phyloP scores from a whole-genome alignment of 441 rosid genomes.

The Mallotus japonicus region DNA sequence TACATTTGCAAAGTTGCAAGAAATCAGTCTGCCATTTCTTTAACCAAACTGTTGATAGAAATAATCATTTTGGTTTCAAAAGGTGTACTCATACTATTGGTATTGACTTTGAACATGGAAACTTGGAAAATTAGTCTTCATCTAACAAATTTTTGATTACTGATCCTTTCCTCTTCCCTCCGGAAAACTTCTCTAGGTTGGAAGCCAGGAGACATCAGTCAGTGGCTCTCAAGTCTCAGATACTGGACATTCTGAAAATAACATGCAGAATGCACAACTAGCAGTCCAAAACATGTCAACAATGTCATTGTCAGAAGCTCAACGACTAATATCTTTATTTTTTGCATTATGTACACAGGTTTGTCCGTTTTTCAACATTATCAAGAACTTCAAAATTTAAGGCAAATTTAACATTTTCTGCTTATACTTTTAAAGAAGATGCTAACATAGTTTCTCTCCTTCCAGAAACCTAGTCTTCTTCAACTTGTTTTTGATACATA shows the following conservation, averaged over 20 bases:
- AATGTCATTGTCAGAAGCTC: slow-evolving; percentile 76
- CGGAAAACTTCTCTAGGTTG: slow-evolving; percentile 45
- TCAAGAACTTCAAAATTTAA: slow-evolving; percentile 16
- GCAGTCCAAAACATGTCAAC: slow-evolving; percentile 45
- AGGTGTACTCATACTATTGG: background rate
- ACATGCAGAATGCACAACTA: slow-evolving; percentile 40
- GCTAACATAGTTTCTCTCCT: slow-evolving; percentile 31
- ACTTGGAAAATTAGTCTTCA: slow-evolving; percentile 1
- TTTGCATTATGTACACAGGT: slow-evolving; percentile 98
- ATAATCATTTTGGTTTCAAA: background rate
- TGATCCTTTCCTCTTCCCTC: slow-evolving; percentile 19
- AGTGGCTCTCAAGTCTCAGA: slow-evolving; percentile 53
- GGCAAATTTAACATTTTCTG: background rate
- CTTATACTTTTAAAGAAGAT: background rate
- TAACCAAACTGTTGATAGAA: background rate
- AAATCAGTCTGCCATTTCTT: background rate
- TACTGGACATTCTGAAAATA: slow-evolving; percentile 53
- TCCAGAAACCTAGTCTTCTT: slow-evolving; percentile 89
- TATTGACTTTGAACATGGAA: background rate
- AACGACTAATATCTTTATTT: slow-evolving; percentile 76
- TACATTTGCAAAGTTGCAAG: background rate
- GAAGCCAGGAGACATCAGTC: slow-evolving; percentile 52
- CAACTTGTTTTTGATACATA: slow-evolving; percentile 78
- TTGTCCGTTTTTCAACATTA: slow-evolving; percentile 22
- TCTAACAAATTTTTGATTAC: slow-evolving; percentile 6